phyloP scores from a whole-genome alignment of 208 protist genomes.

The Leishmania braziliensis region DNA sequence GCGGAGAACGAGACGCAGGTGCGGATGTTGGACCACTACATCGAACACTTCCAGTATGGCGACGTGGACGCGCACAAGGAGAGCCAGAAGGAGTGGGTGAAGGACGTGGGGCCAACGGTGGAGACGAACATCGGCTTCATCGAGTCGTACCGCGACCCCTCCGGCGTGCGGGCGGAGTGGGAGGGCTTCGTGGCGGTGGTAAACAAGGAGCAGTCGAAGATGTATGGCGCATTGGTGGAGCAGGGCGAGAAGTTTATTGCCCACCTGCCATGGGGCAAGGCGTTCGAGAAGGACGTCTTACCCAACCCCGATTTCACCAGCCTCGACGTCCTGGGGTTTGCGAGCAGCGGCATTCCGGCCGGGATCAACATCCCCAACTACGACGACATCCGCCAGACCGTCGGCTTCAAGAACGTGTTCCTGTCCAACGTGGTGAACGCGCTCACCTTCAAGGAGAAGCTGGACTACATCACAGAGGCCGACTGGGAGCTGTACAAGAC shows the following conservation, averaged over 20 bases:
- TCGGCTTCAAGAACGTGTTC: constrained; percentile 95
- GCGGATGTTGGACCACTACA: constrained; percentile 92
- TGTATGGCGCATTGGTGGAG: constrained; percentile 71
- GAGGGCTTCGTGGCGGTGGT: constrained; percentile 94
- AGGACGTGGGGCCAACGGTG: constrained; percentile 88
- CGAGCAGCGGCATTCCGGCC: constrained; percentile 81
- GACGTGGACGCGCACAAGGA: constrained; percentile 88
- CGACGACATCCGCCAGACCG: constrained; percentile 84
- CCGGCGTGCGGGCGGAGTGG: constrained; percentile 89
- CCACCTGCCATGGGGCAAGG: constrained; percentile 80
- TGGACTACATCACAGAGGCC: constrained; percentile 69
- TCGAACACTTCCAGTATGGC: constrained; percentile 77
- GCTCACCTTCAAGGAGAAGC: constrained; percentile 63
- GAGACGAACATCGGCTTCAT: constrained; percentile 96
- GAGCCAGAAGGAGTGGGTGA: constrained; percentile 89
- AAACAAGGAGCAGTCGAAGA: constrained; percentile 84
- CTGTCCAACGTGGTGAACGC: constrained; percentile 88
- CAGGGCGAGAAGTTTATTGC: constrained; percentile 73
- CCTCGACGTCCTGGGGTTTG: constrained; percentile 92
- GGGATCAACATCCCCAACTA: constrained; percentile 95
- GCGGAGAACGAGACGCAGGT: constrained; percentile 79
- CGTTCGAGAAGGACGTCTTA: constrained; percentile 92
- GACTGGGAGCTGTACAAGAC: constrained; percentile 87
- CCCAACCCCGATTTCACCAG: constrained; percentile 91
- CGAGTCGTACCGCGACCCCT: constrained; percentile 93